Evolutionary conservation across 805 yeast genomes (phyloP).

Genomic region (Candida nitratophila): DNA sequence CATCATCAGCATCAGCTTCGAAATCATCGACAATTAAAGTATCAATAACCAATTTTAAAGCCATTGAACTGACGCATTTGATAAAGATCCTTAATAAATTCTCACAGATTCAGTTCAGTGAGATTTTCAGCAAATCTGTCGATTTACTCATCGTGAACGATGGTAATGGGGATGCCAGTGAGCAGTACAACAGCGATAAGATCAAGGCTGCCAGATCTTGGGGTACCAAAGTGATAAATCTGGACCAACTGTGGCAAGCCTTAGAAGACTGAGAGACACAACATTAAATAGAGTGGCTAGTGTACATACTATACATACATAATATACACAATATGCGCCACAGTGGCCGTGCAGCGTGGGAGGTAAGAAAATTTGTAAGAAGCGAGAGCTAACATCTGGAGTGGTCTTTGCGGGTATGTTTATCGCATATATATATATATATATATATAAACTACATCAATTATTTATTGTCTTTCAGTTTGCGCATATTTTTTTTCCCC

Average conservation of each 20-base stretch:
- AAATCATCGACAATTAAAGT: constrained; percentile 7
- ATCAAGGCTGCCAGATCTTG: constrained; percentile 16
- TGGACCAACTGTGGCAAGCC: constrained; percentile 5
- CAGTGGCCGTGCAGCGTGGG: no score
- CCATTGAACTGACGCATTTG: constrained; percentile 23
- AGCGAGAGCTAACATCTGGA: no score
- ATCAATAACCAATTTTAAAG: constrained; percentile 24
- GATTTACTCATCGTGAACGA: constrained; percentile 56
- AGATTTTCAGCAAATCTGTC: constrained; percentile 40
- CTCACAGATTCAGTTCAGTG: constrained; percentile 36
- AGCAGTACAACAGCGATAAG: constrained; percentile 9
- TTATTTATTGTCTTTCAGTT: no score
- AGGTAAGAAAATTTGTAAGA: no score
- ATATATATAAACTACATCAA: no score
- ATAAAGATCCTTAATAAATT: constrained; percentile 52
- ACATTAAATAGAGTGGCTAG: neutral
- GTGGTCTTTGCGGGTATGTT: no score
- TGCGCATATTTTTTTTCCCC: no score
- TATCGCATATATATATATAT: no score
- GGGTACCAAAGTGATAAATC: constrained; percentile 11
- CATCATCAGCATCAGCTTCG: no score
- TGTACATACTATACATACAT: no score
- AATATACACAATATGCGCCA: no score
- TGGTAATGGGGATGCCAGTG: no score
- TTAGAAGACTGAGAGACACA: neutral